Evolutionary conservation across 768 basidiomycete genomes (phyloP).

Genomic region (Russula sp.): DNA sequence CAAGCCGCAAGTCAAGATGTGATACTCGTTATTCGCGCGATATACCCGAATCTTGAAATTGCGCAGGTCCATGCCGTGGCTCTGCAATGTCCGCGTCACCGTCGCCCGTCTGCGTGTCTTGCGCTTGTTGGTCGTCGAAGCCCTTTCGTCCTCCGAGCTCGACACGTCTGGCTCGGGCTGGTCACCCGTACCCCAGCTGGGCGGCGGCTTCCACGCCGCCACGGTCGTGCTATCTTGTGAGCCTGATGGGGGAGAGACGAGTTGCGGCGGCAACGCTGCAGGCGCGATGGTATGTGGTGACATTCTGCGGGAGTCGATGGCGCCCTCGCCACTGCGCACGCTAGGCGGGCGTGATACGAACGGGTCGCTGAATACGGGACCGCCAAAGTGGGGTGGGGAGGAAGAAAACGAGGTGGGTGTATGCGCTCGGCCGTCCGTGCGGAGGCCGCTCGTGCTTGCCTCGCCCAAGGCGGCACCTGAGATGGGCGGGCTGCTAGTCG

Average conservation of each 20-base stretch:
- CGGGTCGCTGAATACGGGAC: slow-evolving; percentile 19
- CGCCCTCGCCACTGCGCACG: slow-evolving; percentile 13
- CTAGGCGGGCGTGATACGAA: slow-evolving; percentile 15
- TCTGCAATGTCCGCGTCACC: slow-evolving; percentile 1
- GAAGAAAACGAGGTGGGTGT: slow-evolving; percentile 15
- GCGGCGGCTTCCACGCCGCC: slow-evolving; percentile 54
- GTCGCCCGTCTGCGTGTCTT: slow-evolving; percentile 20
- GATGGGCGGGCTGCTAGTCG: slow-evolving; percentile 32
- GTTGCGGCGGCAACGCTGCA: slow-evolving; percentile 15
- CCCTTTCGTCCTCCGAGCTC: slow-evolving; percentile 36
- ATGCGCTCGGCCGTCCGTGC: slow-evolving; percentile 5
- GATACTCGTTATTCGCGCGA: slow-evolving; percentile 62
- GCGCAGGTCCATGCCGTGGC: background rate
- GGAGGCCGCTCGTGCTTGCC: slow-evolving; percentile 27
- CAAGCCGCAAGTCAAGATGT: slow-evolving; percentile 57
- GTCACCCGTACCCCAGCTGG: slow-evolving; percentile 64
- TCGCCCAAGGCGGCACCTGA: slow-evolving; percentile 36
- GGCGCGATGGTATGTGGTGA: slow-evolving; percentile 13
- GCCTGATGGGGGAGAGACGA: slow-evolving; percentile 16
- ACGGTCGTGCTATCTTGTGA: slow-evolving; percentile 11
- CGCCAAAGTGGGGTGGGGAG: slow-evolving; percentile 2
- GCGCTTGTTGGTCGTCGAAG: slow-evolving; percentile 21
- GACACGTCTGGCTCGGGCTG: slow-evolving; percentile 37
- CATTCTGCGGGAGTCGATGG: slow-evolving; percentile 8
- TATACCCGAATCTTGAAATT: slow-evolving; percentile 67